phyloP scores from a whole-genome alignment of 352 stramenopile genomes.

The Globisporangium mamillatum region DNA sequence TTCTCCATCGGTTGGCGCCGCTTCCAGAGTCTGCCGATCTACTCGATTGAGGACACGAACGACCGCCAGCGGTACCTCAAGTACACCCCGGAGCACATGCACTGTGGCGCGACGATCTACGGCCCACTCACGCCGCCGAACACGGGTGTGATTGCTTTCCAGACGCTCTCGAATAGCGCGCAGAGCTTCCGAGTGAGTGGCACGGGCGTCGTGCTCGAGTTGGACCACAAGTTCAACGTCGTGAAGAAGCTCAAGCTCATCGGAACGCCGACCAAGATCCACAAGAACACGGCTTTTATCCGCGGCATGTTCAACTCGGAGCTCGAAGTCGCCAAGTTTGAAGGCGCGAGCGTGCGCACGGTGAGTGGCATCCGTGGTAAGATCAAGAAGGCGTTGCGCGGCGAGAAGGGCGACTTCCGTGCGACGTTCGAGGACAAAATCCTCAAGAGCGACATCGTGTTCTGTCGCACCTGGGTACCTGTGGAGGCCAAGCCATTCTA shows the following conservation, averaged over 20 bases:
- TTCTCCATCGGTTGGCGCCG: constrained; percentile 98
- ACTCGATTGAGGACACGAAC: constrained; percentile 98
- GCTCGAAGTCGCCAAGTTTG: constrained; percentile 96
- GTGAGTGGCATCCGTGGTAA: constrained; percentile 98
- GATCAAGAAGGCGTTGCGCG: constrained; percentile 96
- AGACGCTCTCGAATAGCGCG: constrained; percentile 90
- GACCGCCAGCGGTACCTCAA: constrained; percentile 96
- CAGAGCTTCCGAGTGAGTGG: constrained; percentile 96
- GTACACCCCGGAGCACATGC: constrained; percentile 99
- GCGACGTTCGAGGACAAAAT: constrained; percentile 99
- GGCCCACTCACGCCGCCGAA: constrained; percentile 95
- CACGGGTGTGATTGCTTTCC: constrained; percentile 97
- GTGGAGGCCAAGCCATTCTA: constrained; percentile 98
- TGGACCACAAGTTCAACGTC: constrained; percentile 97
- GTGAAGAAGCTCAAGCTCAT: constrained; percentile 99
- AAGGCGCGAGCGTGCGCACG: constrained; percentile 96
- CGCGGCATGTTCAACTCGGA: constrained; percentile 96
- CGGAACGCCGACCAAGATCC: constrained; percentile 96
- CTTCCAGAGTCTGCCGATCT: constrained; percentile 98
- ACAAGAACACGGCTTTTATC: constrained; percentile 99
- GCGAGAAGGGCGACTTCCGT: constrained; percentile 94
- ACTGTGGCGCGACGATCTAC: constrained; percentile 98
- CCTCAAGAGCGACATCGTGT: constrained; percentile 98
- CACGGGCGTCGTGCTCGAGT: constrained; percentile 96
- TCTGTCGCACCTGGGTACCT: constrained; percentile 98